Evolutionary conservation across 2,329 filamentous ascomycete genomes (phyloP).

Genomic region (Aspergillus sp.): DNA sequence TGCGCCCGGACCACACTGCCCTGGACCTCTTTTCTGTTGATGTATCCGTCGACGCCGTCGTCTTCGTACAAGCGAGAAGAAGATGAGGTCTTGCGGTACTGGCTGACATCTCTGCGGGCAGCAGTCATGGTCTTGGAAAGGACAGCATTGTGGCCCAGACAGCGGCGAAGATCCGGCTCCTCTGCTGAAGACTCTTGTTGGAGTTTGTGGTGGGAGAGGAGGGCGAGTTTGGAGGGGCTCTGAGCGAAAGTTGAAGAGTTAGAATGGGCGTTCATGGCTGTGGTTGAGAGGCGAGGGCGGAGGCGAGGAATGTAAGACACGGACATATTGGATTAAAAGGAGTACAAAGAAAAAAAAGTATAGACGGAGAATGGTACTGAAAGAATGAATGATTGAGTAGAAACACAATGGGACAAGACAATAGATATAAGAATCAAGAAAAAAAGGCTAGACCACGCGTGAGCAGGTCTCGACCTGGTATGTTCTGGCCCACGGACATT

Average conservation of each 20-base stretch:
- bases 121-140: background rate
- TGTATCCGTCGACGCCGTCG: background rate
- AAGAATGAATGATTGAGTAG: background rate
- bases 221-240: constrained; percentile 1
- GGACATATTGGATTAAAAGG: too few species aligned
- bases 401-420: too few species aligned
- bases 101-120: background rate
- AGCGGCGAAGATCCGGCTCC: constrained; percentile 20
- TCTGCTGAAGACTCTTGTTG: constrained; percentile 7
- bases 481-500: too few species aligned
- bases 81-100: background rate
- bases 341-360: background rate
- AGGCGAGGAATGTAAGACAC: background rate
- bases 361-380: background rate
- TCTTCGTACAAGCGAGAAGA: background rate
- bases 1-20: constrained; percentile 7
- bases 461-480: too few species aligned
- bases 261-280: background rate
- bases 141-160: constrained; percentile 11
- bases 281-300: background rate
- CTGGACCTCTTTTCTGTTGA: background rate
- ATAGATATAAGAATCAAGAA: too few species aligned
- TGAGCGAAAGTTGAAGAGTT: too few species aligned
- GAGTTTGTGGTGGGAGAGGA: constrained; percentile 14
- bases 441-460: too few species aligned